These are phyloP conservation scores for Stachybotrys chlorohalonatus DNA, from an alignment of 2,329 filamentous ascomycete species.

Conservation along the genomic window DNA sequence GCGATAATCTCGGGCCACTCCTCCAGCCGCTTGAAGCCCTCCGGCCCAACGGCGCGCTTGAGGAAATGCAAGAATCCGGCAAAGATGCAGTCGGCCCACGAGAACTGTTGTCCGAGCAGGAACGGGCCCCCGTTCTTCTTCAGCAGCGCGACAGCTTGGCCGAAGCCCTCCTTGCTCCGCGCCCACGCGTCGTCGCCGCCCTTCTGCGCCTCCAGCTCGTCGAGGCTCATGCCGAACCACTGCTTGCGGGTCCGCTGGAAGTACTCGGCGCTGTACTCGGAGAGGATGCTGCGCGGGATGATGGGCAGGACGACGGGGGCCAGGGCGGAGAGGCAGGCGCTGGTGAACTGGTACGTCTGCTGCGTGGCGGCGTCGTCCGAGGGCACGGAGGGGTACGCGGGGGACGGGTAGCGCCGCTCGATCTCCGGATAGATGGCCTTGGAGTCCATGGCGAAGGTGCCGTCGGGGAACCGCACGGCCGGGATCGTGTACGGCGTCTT, in stretches of 20 bases:
- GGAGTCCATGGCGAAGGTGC: slow-evolving; percentile 52
- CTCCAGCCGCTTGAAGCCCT: not conserved
- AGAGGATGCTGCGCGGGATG: not conserved
- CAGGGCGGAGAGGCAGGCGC: not conserved
- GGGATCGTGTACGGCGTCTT: slow-evolving; percentile 23
- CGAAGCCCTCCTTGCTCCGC: not conserved
- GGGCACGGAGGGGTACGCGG: not conserved
- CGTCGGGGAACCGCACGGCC: slow-evolving; percentile 39
- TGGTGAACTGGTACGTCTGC: not conserved
- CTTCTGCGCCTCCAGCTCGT: not conserved
- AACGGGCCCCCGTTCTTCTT: not conserved
- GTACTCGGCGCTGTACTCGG: not conserved
- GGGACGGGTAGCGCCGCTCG: slow-evolving; percentile 43
- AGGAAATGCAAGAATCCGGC: not conserved
- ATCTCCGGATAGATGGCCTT: slow-evolving; percentile 45
- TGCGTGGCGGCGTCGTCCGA: not conserved
- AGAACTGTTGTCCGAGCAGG: not conserved
- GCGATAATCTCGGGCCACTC: not conserved
- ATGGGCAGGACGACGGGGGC: not conserved
- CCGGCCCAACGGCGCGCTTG: not conserved
- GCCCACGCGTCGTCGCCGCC: not conserved
- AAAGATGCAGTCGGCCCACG: not conserved
- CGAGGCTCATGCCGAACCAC: slow-evolving; percentile 1
- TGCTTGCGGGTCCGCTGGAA: not conserved
- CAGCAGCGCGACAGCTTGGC: not conserved